Evolutionary conservation across 352 stramenopile genomes (phyloP), one percentile per base, ranked within the genome.

Genomic region (Hyaloperonospora brassicae): DNA sequence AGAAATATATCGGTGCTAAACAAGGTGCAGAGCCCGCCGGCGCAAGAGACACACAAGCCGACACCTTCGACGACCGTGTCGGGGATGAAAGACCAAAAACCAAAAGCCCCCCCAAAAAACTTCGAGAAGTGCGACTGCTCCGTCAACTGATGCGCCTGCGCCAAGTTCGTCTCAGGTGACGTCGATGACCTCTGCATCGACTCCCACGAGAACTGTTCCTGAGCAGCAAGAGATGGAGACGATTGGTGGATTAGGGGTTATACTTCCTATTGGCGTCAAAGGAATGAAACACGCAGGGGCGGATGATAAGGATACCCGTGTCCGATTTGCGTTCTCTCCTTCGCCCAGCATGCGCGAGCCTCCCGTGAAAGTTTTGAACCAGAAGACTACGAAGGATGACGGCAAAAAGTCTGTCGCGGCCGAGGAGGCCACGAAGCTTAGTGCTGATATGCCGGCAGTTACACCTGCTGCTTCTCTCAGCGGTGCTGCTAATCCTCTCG

Each of bases 1-100:
- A 89, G 86, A 60, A 88, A 91, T 36, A 43, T 94, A 27, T 76
- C 70, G 40, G 90, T 78, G 34, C 56, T 94, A 31, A 91, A 88
- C 56, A 89, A 89, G 58, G 67, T 94, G 30, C 75, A 94, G 57
- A 87, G n/a, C n/a, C n/a, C n/a, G n/a, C n/a, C n/a, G n/a, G n/a
- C 70, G 34, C 65, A 67, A 27, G 79, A 91, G 60, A 65, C 75
- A 0, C 71, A 76, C 46, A 89, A 92, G 47, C 84, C 84, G 11
- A 87, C 73, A 22, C 78, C 79, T 13, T 86, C 77, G 9, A 89
- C 78, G 27, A 88, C 82, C 25, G 57, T 90, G 60, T 92, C 82
- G 10, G 93, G 84, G 84, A 76, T 77, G 0, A 94, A 93, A 50
- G 88, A 90, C 52, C 75, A 91, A 14, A 56, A 91, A 9, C 74